Percentiles rank a stretch among this genome's conserved stretches.
Conservation (phyloP, 1,284 basidiomycete species). For the Pseudozyma sp. region DNA sequence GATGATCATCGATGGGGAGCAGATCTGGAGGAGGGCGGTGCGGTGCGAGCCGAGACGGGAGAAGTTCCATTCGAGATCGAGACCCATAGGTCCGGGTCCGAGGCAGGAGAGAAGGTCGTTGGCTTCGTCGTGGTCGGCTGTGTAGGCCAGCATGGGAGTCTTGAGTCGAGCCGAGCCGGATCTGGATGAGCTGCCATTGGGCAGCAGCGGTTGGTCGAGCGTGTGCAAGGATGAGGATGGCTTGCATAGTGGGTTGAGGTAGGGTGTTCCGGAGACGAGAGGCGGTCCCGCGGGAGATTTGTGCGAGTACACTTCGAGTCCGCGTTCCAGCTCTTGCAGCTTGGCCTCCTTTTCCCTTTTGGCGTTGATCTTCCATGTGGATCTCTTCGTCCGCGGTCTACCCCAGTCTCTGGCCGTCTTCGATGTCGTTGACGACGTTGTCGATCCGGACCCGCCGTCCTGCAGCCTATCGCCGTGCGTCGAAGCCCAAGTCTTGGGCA, state of each 20-base stretch:
- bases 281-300: slow-evolving; percentile 22
- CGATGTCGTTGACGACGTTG: neutral
- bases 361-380: slow-evolving; percentile 1
- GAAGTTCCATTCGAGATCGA: slow-evolving; percentile 61
- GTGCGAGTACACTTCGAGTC: slow-evolving; percentile 25
- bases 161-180: slow-evolving; percentile 5
- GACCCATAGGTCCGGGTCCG: slow-evolving; percentile 39
- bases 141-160: slow-evolving; percentile 39
- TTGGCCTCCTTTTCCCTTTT: slow-evolving; percentile 20
- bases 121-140: slow-evolving; percentile 33
- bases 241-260: slow-evolving; percentile 18
- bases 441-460: neutral
- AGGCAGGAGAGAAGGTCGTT: slow-evolving; percentile 28
- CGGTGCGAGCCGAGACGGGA: slow-evolving; percentile 11
- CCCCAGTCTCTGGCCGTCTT: neutral
- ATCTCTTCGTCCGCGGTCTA: neutral
- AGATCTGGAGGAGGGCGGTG: slow-evolving; percentile 54
- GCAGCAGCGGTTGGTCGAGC: slow-evolving; percentile 6
- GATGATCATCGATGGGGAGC: slow-evolving; percentile 37
- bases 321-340: slow-evolving; percentile 26
- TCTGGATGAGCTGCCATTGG: neutral
- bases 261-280: slow-evolving; percentile 7
- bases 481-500: slow-evolving; percentile 46
- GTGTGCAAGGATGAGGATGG: slow-evolving; percentile 8
- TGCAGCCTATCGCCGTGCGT: slow-evolving; percentile 15